A percentile compares a stretch with the other conserved stretches of the same genome.
These are phyloP conservation scores for Helicostylum pulchrum DNA, from an alignment of 192 early-diverging fungal genomes.

Conservation along the genomic window DNA sequence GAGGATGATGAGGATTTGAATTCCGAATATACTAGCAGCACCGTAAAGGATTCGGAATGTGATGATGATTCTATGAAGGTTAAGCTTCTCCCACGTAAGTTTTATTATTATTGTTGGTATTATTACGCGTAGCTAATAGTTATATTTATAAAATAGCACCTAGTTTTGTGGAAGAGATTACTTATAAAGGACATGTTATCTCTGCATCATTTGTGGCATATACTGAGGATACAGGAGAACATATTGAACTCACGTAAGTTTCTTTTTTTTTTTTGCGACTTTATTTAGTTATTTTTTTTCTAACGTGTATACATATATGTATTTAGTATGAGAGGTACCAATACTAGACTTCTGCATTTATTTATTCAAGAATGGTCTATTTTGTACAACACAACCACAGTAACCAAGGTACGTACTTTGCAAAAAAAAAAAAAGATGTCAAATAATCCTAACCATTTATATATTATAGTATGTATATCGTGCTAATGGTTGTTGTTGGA, in stretches of 20 bases:
- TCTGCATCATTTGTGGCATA: neutral
- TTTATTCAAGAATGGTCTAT: conserved; percentile 30
- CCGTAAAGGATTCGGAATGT: neutral
- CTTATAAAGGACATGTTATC: neutral
- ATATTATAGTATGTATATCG: no score
- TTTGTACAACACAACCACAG: neutral
- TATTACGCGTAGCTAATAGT: no score
- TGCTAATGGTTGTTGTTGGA: no score
- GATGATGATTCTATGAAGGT: no score
- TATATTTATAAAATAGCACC: no score
- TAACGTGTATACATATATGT: neutral
- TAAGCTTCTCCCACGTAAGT: no score
- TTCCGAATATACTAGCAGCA: neutral
- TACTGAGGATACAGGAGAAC: neutral
- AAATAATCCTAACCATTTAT: no score
- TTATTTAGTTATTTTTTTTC: neutral
- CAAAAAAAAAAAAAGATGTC: no score
- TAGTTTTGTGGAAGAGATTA: no score
- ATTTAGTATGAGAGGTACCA: conserved; percentile 1
- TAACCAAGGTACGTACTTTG: no score
- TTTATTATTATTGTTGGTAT: no score
- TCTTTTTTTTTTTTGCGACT: no score
- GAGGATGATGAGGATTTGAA: neutral
- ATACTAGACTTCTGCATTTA: neutral
- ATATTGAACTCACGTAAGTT: conserved; percentile 3